A percentile compares a stretch with the other conserved stretches of the same genome.
Conservation (phyloP, 805 yeast genomes). For the Pachysolen tannophilus region DNA sequence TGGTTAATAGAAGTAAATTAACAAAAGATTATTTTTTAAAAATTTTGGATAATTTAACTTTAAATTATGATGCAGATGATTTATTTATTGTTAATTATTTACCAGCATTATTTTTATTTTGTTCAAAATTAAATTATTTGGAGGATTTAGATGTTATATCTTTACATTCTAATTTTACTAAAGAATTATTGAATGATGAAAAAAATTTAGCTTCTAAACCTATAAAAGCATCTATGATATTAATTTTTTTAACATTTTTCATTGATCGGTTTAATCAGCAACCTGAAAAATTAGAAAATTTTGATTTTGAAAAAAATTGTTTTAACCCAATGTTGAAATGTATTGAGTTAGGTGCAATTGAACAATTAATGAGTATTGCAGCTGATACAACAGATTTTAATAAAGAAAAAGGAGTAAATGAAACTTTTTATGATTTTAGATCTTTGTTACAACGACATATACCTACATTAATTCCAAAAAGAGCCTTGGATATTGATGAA, state of each 20-base stretch:
- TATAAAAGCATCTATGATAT: slow-evolving; percentile 36
- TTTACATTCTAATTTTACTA: slow-evolving; percentile 29
- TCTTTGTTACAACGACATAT: slow-evolving; percentile 57
- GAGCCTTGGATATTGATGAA: slow-evolving; percentile 42
- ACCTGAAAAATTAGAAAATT: slow-evolving; percentile 30
- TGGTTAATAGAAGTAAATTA: slow-evolving; percentile 30
- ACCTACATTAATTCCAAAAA: slow-evolving; percentile 47
- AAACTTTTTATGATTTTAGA: slow-evolving; percentile 56
- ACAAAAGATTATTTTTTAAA: slow-evolving; percentile 25
- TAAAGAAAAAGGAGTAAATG: slow-evolving; percentile 28
- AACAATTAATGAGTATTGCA: slow-evolving; percentile 51
- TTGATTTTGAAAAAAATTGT: slow-evolving; percentile 48
- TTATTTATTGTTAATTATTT: slow-evolving; percentile 54
- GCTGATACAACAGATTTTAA: slow-evolving; percentile 46
- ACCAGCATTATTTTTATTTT: slow-evolving; percentile 46
- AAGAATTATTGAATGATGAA: slow-evolving; percentile 23
- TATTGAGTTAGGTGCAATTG: slow-evolving; percentile 62
- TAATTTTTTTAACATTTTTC: slow-evolving; percentile 48
- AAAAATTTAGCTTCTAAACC: slow-evolving; percentile 39
- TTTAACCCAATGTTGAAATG: slow-evolving; percentile 51
- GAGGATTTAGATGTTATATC: slow-evolving; percentile 28
- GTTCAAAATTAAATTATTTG: slow-evolving; percentile 28
- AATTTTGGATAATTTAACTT: slow-evolving; percentile 37
- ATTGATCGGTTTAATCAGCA: slow-evolving; percentile 60
- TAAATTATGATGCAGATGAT: slow-evolving; percentile 52